Base-by-base conservation (phyloP, 78 protist genomes). In the Dictyostelium intermedium region DNA sequence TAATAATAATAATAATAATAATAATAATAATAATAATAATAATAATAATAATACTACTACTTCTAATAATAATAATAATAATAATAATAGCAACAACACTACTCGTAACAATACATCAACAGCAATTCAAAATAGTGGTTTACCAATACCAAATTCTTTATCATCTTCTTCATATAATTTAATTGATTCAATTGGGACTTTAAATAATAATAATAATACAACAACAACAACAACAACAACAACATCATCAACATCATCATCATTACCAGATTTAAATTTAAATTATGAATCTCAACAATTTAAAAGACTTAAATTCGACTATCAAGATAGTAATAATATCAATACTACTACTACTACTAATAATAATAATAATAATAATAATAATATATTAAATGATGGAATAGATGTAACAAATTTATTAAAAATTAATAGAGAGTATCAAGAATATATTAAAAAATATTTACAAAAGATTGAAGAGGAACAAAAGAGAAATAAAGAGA, bases 401-500 rank as follows among this genome's bases (percentile, higher is more conserved):
- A 14, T 56, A 56, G 66, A 56, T 56, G 66, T 66, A n/a, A 10
- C 74, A 66, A 34, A 72, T 30, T 18, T 72, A 32, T 72, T 72
- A 32, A 72, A 34, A 16, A 72, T 72, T 32, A 72, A 72, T 72
- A 72, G n/a, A 72, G 79, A 72, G 34, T 72, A 72, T 34, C 79
- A 72, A 34, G 45, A 76, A 37, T 39, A 23, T 10, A 76, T 76
- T 9, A 32, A 39, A 39, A 76, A 23, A n/a, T 34, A 23, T 76
- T 76, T 76, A 76, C 0, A 23, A 39, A 10, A 20, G 9, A 39
- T 34, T 34, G 82, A 39, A 76, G 16, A 23, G 9, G 35, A 76
- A 76, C 82, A 76, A 76, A 37, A 6, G 30, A 72, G 45, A 72
- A 72, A 27, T 32, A 72, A 72, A 72, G 45, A 72, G 4, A 10